These are phyloP conservation scores for Harringtonia aguacate DNA, from an alignment of 2,329 filamentous ascomycete species.

Conservation along the genomic window DNA sequence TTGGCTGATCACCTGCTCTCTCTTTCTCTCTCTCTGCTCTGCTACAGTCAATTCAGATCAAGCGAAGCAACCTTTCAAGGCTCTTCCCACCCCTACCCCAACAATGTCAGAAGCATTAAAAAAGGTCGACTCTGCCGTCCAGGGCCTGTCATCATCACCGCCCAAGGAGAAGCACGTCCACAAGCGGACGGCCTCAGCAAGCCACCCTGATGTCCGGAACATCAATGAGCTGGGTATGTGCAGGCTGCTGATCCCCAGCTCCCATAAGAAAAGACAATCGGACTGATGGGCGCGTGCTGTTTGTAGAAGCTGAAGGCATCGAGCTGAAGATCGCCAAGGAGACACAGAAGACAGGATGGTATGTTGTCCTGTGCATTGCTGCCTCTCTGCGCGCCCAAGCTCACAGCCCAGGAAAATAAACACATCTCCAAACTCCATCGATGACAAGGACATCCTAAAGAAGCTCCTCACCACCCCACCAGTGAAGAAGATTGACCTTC, in stretches of 20 bases:
- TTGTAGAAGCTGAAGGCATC: slow-evolving; percentile 61
- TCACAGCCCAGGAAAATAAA: slow-evolving; percentile 71
- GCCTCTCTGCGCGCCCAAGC: not conserved
- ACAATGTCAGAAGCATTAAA: slow-evolving; percentile 52
- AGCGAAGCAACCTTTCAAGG: not conserved
- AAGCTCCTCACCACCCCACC: slow-evolving; percentile 69
- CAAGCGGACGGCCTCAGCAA: slow-evolving; percentile 42
- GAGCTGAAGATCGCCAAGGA: slow-evolving; percentile 66
- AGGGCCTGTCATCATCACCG: slow-evolving; percentile 61
- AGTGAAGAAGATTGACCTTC: slow-evolving; percentile 88
- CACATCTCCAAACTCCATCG: slow-evolving; percentile 64
- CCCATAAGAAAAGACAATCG: too few relatives aligned
- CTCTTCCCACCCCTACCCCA: not conserved
- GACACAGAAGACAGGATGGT: slow-evolving; percentile 85
- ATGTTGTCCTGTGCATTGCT: too few relatives aligned
- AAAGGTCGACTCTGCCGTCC: slow-evolving; percentile 88
- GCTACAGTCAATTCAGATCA: not conserved
- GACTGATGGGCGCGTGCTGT: too few relatives aligned
- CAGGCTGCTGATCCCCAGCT: too few relatives aligned
- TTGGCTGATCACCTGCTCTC: too few relatives aligned
- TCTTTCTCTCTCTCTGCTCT: too few relatives aligned
- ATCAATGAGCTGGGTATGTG: slow-evolving; percentile 74
- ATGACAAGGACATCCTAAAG: slow-evolving; percentile 78
- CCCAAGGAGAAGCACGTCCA: slow-evolving; percentile 53
- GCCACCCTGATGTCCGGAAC: slow-evolving; percentile 61